Evolutionary conservation across 768 basidiomycete species (phyloP), one percentile per base, ranked within the genome.

Genomic region (Saitozyma sp.): DNA sequence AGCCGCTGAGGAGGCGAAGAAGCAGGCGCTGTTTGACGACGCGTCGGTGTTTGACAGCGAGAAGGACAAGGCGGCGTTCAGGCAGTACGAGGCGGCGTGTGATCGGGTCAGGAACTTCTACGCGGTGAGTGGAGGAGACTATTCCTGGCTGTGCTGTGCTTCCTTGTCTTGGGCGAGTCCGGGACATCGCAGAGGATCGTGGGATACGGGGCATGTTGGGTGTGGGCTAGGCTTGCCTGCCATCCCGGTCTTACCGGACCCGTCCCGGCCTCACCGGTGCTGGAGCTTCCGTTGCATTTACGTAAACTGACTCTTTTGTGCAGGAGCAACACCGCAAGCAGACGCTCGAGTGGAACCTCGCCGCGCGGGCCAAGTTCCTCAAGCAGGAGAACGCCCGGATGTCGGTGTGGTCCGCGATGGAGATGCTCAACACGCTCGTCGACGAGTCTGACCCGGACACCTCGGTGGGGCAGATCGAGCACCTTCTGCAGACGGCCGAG

Each of bases 361-460:
- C 87, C 6, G 69, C 69, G n/a, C 88, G 92, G 9, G 86, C 86
- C 9, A 84, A 89, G 65, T 90, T 90, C 80, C 86, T 87, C 73
- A 86, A 80, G 61, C 84, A 82, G 42, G 83, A 81, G 56, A 85
- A 88, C 37, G 88, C 86, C 3, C 83, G 86, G n/a, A 91, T 92
- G 91, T 82, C 66, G 16, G 64, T 78, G 2, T 78, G 77, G 77
- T 68, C 73, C 50, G 77, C 77, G 7, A 73, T 78, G 56, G 77
- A 78, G 70, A 86, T 86, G 83, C 86, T 94, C 52, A 87, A 92
- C 74, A 92, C 89, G 1, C 83, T 94, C 49, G 84, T 93, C 59
- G 71, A 94, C 77, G 91, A 93, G 66, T 91, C 90, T 8, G 92
- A 95, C 79, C 92, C 92, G 57, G 92, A 80, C 67, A 80, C 79